Evolutionary conservation across 805 yeast genomes (phyloP), one percentile per base, ranked within the genome.

Genomic region (Monosporozyma unispora): DNA sequence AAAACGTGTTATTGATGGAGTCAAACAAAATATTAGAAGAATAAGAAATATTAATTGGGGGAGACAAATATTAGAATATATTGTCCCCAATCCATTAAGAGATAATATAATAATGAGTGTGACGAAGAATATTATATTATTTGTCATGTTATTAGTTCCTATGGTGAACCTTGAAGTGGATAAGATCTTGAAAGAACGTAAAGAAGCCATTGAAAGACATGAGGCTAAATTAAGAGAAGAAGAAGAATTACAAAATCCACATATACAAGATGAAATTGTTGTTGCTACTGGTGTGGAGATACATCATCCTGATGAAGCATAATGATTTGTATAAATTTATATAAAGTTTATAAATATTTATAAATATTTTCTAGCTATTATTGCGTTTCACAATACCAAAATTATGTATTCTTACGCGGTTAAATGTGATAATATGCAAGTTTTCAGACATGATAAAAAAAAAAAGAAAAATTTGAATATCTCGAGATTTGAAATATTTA

Each of bases 81-180:
- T 64, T 45, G 59, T 59, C 11, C 60, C 67, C 18, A 49, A 60
- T 41, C 60, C 61, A 27, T 22, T 40, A 23, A 45, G 45, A 10
- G 62, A 59, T 47, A 51, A 47, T 48, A 38, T 54, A n/a, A 14
- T 53, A 2, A 28, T 48, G 21, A 59, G 55, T 29, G 23, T 59
- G 14, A 12, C 54, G 27, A 63, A 61, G 51, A 59, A 60, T 52
- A 37, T 54, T 8, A 27, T 50, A 4, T 55, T 62, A 10, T 63
- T 60, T 44, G 27, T 60, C 16, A 29, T 61, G 4, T 46, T 61
- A 18, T 46, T 62, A 11, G 8, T 60, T 2, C 68, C 68, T 18
- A 50, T 48, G 10, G 43, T 53, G 9, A 52, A 52, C 27, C 48
- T 42, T 35, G 48, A 50, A 21, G 53, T 54, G n/a, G 58, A 57